Conservation (phyloP, 805 yeast species). For the Dipodascus albidus region DNA sequence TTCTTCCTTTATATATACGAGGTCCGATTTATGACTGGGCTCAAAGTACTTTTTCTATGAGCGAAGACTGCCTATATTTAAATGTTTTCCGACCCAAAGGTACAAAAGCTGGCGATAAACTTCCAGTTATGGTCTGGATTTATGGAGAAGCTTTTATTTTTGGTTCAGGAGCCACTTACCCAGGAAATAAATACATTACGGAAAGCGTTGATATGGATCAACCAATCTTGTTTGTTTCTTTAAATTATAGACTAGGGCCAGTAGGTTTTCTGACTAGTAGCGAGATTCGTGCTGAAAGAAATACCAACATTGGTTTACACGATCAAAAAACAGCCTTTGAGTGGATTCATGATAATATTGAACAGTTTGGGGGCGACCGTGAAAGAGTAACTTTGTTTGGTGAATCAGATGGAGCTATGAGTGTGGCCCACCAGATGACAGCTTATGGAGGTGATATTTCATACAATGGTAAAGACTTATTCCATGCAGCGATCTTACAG, state of each 20-base stretch:
- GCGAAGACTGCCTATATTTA: slow-evolving; percentile 24
- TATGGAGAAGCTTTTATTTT: slow-evolving; percentile 30
- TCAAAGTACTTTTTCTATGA: slow-evolving; percentile 4
- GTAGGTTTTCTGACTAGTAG: slow-evolving; percentile 27
- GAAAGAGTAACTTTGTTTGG: slow-evolving; percentile 29
- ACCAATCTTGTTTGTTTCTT: slow-evolving; percentile 15
- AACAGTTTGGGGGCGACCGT: slow-evolving; percentile 29
- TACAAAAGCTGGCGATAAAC: not conserved
- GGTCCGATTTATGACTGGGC: slow-evolving; percentile 20
- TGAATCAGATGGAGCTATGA: slow-evolving; percentile 28
- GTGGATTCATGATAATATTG: slow-evolving; percentile 29
- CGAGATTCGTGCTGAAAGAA: slow-evolving; percentile 11
- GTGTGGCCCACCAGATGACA: slow-evolving; percentile 8
- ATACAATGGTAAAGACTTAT: slow-evolving; percentile 10
- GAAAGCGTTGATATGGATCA: slow-evolving; percentile 1
- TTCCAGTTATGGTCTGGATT: slow-evolving; percentile 25
- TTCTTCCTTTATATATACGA: not conserved
- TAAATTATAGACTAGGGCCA: slow-evolving; percentile 27
- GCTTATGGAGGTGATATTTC: slow-evolving; percentile 8
- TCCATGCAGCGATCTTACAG: slow-evolving; percentile 12
- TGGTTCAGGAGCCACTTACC: slow-evolving; percentile 18
- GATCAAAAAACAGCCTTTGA: slow-evolving; percentile 28
- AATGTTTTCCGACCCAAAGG: slow-evolving; percentile 21
- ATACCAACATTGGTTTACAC: slow-evolving; percentile 26
- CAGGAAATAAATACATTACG: slow-evolving; percentile 11